phyloP scores from a whole-genome alignment of 345 rosid genomes.

The Punica granatum region DNA sequence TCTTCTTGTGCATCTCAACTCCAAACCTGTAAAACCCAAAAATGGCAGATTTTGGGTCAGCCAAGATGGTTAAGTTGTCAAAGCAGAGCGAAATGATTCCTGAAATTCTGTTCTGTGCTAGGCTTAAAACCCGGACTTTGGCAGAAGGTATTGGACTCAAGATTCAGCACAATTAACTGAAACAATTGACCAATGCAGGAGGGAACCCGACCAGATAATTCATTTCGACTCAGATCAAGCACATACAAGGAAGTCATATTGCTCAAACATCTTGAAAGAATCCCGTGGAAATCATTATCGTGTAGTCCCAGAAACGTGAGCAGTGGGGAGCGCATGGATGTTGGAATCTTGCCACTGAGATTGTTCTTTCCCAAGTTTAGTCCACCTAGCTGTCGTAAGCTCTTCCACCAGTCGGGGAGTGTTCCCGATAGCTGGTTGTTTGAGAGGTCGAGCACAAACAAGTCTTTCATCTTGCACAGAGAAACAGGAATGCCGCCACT shows the following conservation, averaged over 20 bases:
- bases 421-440: not conserved
- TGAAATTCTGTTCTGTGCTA: not conserved
- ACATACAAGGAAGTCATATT: not conserved
- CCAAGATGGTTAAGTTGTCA: not conserved
- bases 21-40: not conserved
- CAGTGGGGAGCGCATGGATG: not conserved
- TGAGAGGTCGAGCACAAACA: accelerated
- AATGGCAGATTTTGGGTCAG: not conserved
- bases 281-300: not conserved
- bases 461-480: accelerated
- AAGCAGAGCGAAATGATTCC: conserved; percentile 3
- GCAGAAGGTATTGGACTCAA: not conserved
- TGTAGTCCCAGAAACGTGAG: not conserved
- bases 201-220: not conserved
- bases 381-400: not conserved
- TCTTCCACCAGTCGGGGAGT: not conserved
- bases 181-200: not conserved
- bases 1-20: not conserved
- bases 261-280: not conserved
- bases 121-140: not conserved
- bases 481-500: not conserved
- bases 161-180: not conserved
- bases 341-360: not conserved
- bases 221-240: not conserved
- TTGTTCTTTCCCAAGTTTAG: conserved; percentile 1